phyloP scores from a whole-genome alignment of 192 early-diverging fungal genomes.

The Podochytrium sp. region DNA sequence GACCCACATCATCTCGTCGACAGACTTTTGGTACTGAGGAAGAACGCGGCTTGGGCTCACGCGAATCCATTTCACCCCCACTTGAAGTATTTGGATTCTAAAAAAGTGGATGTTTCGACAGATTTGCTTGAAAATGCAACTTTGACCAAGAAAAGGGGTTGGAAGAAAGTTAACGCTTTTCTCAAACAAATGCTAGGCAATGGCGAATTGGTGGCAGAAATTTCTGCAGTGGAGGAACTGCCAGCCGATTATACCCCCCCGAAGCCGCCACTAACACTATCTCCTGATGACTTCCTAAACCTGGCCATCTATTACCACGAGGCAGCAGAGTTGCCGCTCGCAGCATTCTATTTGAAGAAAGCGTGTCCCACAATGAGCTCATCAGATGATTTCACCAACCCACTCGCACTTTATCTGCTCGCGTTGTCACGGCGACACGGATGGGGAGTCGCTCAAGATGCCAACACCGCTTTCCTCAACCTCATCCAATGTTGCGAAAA shows the following conservation, averaged over 20 bases:
- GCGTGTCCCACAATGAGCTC: not conserved
- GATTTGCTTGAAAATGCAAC: not conserved
- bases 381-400: slow-evolving; percentile 10
- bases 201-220: not conserved
- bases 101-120: not conserved
- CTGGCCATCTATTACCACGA: slow-evolving; percentile 42
- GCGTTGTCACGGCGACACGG: slow-evolving; percentile 39
- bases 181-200: not conserved
- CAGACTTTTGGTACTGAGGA: not conserved
- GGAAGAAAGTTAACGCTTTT: not conserved
- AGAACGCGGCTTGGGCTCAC: not conserved
- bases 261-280: slow-evolving; percentile 11
- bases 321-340: not conserved
- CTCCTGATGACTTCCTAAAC: slow-evolving; percentile 12
- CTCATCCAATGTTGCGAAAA: slow-evolving; percentile 2
- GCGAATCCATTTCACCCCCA: not conserved
- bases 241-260: slow-evolving; percentile 7
- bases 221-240: not conserved
- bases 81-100: not conserved
- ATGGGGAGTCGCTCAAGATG: slow-evolving; percentile 33
- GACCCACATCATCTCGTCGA: not conserved
- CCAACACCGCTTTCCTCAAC: slow-evolving; percentile 13
- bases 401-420: slow-evolving; percentile 34
- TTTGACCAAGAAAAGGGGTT: not conserved
- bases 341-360: slow-evolving; percentile 32